Base-by-base conservation (phyloP, 2,329 filamentous ascomycete species). In the Colletotrichum sp. region DNA sequence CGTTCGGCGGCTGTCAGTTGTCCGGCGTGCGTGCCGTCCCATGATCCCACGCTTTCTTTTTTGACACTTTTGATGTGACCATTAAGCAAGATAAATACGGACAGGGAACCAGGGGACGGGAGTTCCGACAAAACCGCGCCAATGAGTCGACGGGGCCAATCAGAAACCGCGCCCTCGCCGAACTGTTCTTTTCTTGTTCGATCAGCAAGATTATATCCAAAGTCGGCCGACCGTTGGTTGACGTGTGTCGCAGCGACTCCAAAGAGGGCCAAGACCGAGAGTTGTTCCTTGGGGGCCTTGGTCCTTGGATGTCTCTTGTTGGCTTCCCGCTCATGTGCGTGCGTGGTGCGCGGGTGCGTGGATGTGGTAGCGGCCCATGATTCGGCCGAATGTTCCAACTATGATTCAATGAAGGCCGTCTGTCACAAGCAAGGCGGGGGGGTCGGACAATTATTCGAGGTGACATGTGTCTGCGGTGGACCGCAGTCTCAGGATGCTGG, bases 391-490 rank as follows among this genome's bases (percentile, higher is more conserved):
- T n/a, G 34, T 48, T 52, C 66, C n/a, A 58, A 68, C 30, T 28
- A 39, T 39, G 36, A 39, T 39, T 62, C 27, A 34, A 22, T 12
- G 12, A 16, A 2, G 10, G 32, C 43, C 43, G 6, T 25, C 43
- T 22, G 43, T 52, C 43, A 52, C n/a, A 52, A 52, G 43, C n/a
- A 36, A 64, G 43, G 43, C 62, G 56, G 56, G 58, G 58, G 58
- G 28, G 65, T 76, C 74, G 74, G 70, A 66, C 56, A 65, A 43
- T 62, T 74, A 74, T 66, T 52, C n/a, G 25, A 30, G 43, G 55
- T 64, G 62, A 65, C 70, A 75, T 68, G 43, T 73, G 69, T 75
- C 64, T 64, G 68, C 32, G 27, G 70, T 75, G 73, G 70, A 68
- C 60, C 52, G 15, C 22, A 39, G 64, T 73, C 25, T 65, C 64